Evolutionary conservation across 164 flowering plant species (phyloP).

Genomic region (Sextonia rubra): DNA sequence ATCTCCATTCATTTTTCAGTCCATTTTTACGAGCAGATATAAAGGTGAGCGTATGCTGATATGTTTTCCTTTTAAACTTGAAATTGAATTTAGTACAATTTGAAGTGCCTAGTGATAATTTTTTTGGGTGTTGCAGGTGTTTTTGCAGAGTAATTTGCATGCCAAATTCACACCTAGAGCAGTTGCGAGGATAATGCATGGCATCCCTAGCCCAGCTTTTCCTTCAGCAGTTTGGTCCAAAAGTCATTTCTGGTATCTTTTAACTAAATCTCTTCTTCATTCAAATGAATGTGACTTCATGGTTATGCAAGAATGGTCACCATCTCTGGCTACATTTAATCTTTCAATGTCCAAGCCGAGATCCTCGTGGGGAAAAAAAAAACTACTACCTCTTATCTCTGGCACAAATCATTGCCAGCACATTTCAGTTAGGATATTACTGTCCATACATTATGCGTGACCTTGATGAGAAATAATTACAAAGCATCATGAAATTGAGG

Average conservation of each 20-base stretch:
- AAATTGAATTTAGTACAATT: no score
- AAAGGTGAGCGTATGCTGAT: conserved; percentile 46
- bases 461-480: background rate
- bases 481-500: background rate
- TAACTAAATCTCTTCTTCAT: conserved; percentile 5
- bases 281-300: background rate
- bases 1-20: conserved; percentile 44
- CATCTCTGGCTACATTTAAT: background rate
- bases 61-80: background rate
- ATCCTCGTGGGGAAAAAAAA: background rate
- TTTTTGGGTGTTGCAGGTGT: conserved; percentile 51
- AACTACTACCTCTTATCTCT: background rate
- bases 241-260: conserved; percentile 85
- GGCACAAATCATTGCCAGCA: background rate
- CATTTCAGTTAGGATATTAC: background rate
- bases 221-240: conserved; percentile 82
- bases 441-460: background rate
- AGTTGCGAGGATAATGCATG: conserved; percentile 95
- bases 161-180: conserved; percentile 95
- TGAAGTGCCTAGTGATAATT: background rate
- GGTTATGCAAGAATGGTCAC: background rate
- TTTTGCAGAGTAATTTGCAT: conserved; percentile 73
- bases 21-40: conserved; percentile 85
- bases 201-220: conserved; percentile 85
- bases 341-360: background rate